A percentile compares a stretch with the other conserved stretches of the same genome.
Evolutionary conservation across 805 yeast species (phyloP).

Genomic region (Blastobotrys muscicola): DNA sequence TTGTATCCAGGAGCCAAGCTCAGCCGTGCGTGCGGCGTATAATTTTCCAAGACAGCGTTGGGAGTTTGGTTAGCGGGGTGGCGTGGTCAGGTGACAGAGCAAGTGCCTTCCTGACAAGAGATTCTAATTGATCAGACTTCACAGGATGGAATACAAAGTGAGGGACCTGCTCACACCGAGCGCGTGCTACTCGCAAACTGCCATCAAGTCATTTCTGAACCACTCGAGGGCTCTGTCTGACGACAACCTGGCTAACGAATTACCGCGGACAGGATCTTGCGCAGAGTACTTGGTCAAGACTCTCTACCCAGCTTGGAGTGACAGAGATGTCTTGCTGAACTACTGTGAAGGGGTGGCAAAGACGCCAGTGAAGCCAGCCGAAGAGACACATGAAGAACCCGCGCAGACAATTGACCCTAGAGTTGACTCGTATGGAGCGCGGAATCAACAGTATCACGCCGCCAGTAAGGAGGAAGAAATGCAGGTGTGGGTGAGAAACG

Average conservation of each 20-base stretch:
- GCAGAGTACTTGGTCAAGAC: slow-evolving; percentile 9
- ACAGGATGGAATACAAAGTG: slow-evolving; percentile 1
- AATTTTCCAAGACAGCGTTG: no score
- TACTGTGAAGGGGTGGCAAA: slow-evolving; percentile 13
- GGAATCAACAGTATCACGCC: slow-evolving; percentile 9
- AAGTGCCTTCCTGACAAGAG: no score
- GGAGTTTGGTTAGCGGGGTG: no score
- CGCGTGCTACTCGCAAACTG: slow-evolving; percentile 18
- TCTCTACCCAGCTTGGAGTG: slow-evolving; percentile 18
- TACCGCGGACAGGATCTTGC: slow-evolving; percentile 21
- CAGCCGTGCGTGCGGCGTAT: no score
- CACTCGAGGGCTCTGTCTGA: slow-evolving; percentile 24
- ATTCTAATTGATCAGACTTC: no score
- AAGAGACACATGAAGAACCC: not conserved
- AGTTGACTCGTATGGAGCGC: slow-evolving; percentile 18
- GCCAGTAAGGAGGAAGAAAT: slow-evolving; percentile 9
- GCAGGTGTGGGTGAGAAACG: slow-evolving; percentile 13
- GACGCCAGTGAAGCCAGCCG: not conserved
- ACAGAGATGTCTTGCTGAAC: slow-evolving; percentile 12
- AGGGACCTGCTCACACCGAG: slow-evolving; percentile 26
- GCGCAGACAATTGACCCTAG: slow-evolving; percentile 12
- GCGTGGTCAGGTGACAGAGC: no score
- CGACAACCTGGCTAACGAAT: slow-evolving; percentile 21
- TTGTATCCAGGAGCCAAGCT: no score
- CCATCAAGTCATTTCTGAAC: slow-evolving; percentile 20